These are phyloP conservation scores for Leccinellum luteum DNA, from an alignment of 768 basidiomycete species.

Conservation along the genomic window DNA sequence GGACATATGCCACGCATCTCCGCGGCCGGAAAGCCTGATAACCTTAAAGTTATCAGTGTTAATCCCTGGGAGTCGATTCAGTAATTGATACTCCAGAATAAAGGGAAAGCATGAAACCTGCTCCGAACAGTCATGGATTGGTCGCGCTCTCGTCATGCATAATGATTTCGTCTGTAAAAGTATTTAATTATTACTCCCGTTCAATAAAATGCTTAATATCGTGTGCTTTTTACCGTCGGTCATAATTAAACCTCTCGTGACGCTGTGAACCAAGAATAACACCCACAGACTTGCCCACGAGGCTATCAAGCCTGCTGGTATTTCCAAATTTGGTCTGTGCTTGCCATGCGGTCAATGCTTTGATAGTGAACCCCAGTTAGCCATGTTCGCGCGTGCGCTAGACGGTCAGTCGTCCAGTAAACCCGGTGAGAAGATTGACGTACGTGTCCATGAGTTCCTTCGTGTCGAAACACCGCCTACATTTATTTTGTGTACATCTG, in stretches of 20 bases:
- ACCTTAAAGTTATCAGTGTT: not conserved
- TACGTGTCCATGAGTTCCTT: not conserved
- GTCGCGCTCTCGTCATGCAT: not conserved
- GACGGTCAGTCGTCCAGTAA: not conserved
- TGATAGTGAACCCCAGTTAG: not conserved
- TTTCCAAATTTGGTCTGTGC: not conserved
- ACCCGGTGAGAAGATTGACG: not conserved
- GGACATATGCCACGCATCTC: not conserved
- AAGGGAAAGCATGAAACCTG: not conserved
- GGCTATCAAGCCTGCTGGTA: not conserved
- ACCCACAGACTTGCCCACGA: not conserved
- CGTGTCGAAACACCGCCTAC: too few species aligned
- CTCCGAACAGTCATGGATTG: not conserved
- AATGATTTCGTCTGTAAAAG: not conserved
- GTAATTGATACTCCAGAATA: not conserved
- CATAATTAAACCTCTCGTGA: not conserved
- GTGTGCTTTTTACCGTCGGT: not conserved
- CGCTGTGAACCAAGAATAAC: not conserved
- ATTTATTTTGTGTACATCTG: not conserved
- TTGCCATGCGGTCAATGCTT: not conserved
- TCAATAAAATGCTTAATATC: not conserved
- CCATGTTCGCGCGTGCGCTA: not conserved
- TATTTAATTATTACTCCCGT: too few species aligned
- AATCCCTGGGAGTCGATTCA: not conserved
- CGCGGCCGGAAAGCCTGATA: not conserved